Base-by-base conservation (phyloP, 1,284 basidiomycete genomes). In the Coniferiporia sulphurascens region DNA sequence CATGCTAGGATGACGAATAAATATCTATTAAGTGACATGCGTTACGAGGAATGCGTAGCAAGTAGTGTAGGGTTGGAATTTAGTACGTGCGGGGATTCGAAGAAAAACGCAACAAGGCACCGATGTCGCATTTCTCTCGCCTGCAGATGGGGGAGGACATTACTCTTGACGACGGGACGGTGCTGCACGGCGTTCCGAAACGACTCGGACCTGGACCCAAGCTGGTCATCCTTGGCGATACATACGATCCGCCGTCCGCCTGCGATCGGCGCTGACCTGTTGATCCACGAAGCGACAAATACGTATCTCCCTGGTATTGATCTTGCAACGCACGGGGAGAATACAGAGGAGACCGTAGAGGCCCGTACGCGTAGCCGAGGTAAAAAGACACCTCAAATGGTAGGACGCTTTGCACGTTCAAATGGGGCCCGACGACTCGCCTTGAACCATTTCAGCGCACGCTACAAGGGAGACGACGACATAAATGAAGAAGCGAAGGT, bases 361-460 rank as follows among this genome's bases (percentile, higher is more conserved):
- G 72, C 73, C 52, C 84, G 87, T 59, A 62, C 61, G 79, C 92
- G n/a, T 83, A 79, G 68, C 85, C 84, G 92, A 67, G 95, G 95
- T 0, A 95, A 98, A 73, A 95, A 93, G 12, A 97, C 95, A 6
- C 93, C 95, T 0, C 88, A 91, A 65, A 91, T 95, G 83, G 95
- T 93, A 15, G 95, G 89, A 7, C 77, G 77, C 21, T 96, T 97
- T 70, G 95, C 91, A 0, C 82, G 78, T 65, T 72, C 71, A 2
- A 83, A 94, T 50, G 68, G 78, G 13, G 92, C 93, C 13, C 77
- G 74, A 57, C 78, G 76, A 58, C 78, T 98, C 10, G 76, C 90
- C 22, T 74, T 98, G 60, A 97, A 95, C 69, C 94, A 97, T 71
- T 95, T 96, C 68, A 75, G 76, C 34, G 73, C 72, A 48, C 51